Evolutionary conservation across 2,329 filamentous ascomycete genomes (phyloP).

Genomic region (Scedosporium apiospermum): DNA sequence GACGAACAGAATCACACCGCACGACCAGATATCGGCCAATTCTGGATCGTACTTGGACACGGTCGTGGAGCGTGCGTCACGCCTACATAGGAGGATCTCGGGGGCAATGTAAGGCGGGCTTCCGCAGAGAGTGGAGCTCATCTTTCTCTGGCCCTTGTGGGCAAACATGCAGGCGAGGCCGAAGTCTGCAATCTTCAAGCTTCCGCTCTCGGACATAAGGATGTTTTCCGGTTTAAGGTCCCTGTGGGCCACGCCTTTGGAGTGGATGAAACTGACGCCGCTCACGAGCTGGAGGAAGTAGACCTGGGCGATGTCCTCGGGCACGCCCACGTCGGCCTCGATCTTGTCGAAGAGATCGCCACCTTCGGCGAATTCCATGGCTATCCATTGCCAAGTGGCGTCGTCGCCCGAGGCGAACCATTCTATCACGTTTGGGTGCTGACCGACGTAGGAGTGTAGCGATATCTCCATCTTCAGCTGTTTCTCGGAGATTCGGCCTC

Average conservation of each 20-base stretch:
- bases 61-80: constrained; percentile 34
- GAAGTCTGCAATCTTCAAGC: constrained; percentile 93
- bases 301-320: constrained; percentile 87
- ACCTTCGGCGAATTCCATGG: constrained; percentile 93
- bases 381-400: constrained; percentile 85
- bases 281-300: constrained; percentile 90
- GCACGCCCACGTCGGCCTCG: constrained; percentile 92
- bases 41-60: constrained; percentile 61
- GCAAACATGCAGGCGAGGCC: constrained; percentile 90
- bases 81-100: constrained; percentile 60
- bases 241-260: constrained; percentile 87
- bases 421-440: constrained; percentile 88
- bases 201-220: constrained; percentile 71
- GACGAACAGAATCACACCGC: constrained; percentile 95
- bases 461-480: constrained; percentile 89
- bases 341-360: constrained; percentile 99
- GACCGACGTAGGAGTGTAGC: constrained; percentile 77
- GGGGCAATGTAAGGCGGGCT: constrained; percentile 96
- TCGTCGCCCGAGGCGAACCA: constrained; percentile 88
- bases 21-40: constrained; percentile 90
- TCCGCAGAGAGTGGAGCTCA: constrained; percentile 83
- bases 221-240: constrained; percentile 95
- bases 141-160: constrained; percentile 73
- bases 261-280: constrained; percentile 91
- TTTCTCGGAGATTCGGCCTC: constrained; percentile 79